Evolutionary conservation across 768 basidiomycete species (phyloP), one percentile per base, ranked within the genome.

Genomic region (Epithele typhae): DNA sequence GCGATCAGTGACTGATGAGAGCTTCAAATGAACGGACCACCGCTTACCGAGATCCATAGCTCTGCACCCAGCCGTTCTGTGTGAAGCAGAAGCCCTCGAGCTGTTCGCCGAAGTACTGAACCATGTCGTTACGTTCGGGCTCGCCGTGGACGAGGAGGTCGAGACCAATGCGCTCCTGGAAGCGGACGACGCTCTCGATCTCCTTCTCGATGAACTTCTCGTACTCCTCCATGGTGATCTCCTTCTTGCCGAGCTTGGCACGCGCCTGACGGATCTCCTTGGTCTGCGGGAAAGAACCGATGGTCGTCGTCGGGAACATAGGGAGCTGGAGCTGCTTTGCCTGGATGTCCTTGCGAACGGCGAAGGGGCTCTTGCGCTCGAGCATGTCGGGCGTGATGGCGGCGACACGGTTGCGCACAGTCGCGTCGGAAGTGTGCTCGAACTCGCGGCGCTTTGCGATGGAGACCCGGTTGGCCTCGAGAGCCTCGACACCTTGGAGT

Each of bases 271-370:
- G 94, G 61, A 99, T 99, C 71, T 98, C 94, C 72, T 95, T 97
- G 63, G 96, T 99, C 86, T 99, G 96, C 58, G 94, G 95, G 91
- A 96, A 97, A 24, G 95, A 97, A 52, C 93, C 94, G 59, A 98
- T 97, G 55, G 95, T 96, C 46, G 95, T 97, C 45, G 95, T 96
- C 49, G 95, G 94, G 84, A 98, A 99, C 69, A 84, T 90, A 68
- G 96, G 96, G 21, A 99, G 79, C 55, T 86, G 76, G 65, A 96
- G 81, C 62, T 87, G 79, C 72, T 87, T 82, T 66, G 84, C 81
- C 73, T 99, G 96, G 43, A 88, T 76, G 56, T 87, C 86, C 67
- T 88, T 83, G 68, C 96, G 92, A 48, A 74, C 72, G 35, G 87
- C 72, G 79, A 98, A 99, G 56, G 84, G 79, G 65, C 77, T 92